Base-by-base conservation (phyloP, 306 rosid genomes). In the Cicer yamashitae region DNA sequence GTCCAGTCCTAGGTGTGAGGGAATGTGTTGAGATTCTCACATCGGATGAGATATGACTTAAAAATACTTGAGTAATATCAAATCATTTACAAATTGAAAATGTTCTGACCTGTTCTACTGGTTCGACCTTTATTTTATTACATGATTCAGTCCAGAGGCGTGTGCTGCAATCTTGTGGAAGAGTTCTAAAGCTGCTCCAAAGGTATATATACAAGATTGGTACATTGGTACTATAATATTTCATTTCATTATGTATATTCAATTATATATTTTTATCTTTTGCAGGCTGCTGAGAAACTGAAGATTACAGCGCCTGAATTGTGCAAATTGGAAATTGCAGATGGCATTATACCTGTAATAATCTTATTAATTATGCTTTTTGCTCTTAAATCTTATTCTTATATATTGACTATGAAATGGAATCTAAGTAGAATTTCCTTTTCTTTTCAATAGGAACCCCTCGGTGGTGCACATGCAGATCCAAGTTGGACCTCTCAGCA, bases 151-250 rank as follows among this genome's bases (percentile, higher is more conserved):
- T 82, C 99, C 99, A 6, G 99, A 94, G 82, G 98, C 97, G 61
- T 89, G 97, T 82, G 98, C 97, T 50, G 98, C 97, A 50, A 94
- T 94, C 91, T 87, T 94, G 88, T 94, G 93, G 93, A 94, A 92
- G 91, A 86, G 11, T 80, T 74, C 97, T 40, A 94, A 90, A 89
- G 97, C 93, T 67, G 66, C 99, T 79, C 97, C 99, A 43, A 71
- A 85, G 99, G 99, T 92, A 78, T 58, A 79, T 57, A 39, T 70
- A 59, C 25, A 6, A 61, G 11, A 65, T 71, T 30, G 45, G 52
- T 65, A 10, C 66, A 54, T 30, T 30, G 34, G 37, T 30, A 2
- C 37, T 51, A 64, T 3, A 65, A 65, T 46, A 7, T 47, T 44
- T 56, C 70, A 51, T 22, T 58, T 66, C 39, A 57, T 47, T 10